phyloP scores from a whole-genome alignment of 352 stramenopile genomes.

The Pythium plurisporium region DNA sequence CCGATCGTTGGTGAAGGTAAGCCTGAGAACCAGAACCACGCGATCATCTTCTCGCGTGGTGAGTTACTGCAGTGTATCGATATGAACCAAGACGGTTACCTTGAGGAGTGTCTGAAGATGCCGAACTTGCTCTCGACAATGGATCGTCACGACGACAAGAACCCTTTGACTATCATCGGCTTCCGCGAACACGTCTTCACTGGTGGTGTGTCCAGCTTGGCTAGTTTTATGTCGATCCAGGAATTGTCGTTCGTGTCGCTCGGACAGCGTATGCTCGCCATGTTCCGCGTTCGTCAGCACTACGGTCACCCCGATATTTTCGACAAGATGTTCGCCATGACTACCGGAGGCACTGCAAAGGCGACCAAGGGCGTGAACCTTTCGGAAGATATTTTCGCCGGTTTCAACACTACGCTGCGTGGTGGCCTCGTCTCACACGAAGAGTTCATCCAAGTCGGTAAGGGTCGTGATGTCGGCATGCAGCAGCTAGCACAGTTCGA shows the following conservation, averaged over 20 bases:
- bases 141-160: conserved; percentile 60
- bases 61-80: conserved; percentile 88
- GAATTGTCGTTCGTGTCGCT: conserved; percentile 82
- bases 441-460: conserved; percentile 90
- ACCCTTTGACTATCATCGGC: conserved; percentile 80
- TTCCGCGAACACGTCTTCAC: conserved; percentile 87
- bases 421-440: conserved; percentile 74
- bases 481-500: conserved; percentile 98
- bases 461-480: conserved; percentile 99
- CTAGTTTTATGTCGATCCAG: conserved; percentile 86
- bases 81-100: conserved; percentile 88
- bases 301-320: conserved; percentile 88
- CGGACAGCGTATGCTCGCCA: conserved; percentile 72
- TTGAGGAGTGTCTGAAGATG: conserved; percentile 82
- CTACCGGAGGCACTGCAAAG: conserved; percentile 74
- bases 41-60: conserved; percentile 83
- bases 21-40: conserved; percentile 88
- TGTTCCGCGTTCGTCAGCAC: conserved; percentile 76
- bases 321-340: conserved; percentile 83
- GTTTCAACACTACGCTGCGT: conserved; percentile 81
- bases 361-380: conserved; percentile 80
- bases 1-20: conserved; percentile 88
- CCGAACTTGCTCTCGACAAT: conserved; percentile 79
- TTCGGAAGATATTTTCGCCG: conserved; percentile 87
- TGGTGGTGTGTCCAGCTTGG: conserved; percentile 74